Percentiles rank a stretch among this genome's conserved stretches.
Evolutionary conservation across 768 basidiomycete species (phyloP).

Genomic region (Tulasnella sp.): DNA sequence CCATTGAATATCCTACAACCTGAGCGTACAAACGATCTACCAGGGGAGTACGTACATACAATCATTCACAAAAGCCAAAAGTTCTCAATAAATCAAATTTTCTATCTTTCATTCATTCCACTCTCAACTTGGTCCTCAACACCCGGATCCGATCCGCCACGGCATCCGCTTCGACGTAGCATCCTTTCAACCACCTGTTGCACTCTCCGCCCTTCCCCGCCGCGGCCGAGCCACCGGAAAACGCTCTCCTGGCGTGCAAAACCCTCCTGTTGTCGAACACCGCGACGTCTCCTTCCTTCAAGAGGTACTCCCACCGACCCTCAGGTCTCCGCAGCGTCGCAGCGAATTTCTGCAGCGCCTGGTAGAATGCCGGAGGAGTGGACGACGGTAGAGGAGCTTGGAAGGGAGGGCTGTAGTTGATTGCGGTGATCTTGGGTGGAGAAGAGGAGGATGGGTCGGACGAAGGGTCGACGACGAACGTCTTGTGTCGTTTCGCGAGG

Average conservation of each 20-base stretch:
- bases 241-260: slow-evolving; percentile 83
- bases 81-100: not conserved
- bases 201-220: slow-evolving; percentile 44
- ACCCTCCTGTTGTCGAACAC: slow-evolving; percentile 92
- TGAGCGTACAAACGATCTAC: not conserved
- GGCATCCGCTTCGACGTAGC: slow-evolving; percentile 57
- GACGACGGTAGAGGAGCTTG: slow-evolving; percentile 70
- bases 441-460: not conserved
- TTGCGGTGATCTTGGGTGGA: slow-evolving; percentile 53
- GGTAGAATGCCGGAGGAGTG: slow-evolving; percentile 62
- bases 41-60: not conserved
- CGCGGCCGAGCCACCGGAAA: slow-evolving; percentile 47
- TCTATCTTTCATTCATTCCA: not conserved
- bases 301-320: slow-evolving; percentile 62
- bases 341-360: slow-evolving; percentile 66
- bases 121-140: slow-evolving; percentile 26
- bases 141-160: slow-evolving; percentile 51
- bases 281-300: slow-evolving; percentile 83
- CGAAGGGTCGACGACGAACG: slow-evolving; percentile 60
- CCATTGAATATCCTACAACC: not conserved
- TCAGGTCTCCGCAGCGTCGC: slow-evolving; percentile 56
- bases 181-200: slow-evolving; percentile 83
- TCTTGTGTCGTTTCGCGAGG: slow-evolving; percentile 69
- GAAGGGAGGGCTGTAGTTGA: slow-evolving; percentile 96
- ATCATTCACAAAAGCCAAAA: not conserved